A percentile compares a stretch with the other conserved stretches of the same genome.
Evolutionary conservation across 2,329 filamentous ascomycete species (phyloP).

Genomic region (Colletotrichum sp.): DNA sequence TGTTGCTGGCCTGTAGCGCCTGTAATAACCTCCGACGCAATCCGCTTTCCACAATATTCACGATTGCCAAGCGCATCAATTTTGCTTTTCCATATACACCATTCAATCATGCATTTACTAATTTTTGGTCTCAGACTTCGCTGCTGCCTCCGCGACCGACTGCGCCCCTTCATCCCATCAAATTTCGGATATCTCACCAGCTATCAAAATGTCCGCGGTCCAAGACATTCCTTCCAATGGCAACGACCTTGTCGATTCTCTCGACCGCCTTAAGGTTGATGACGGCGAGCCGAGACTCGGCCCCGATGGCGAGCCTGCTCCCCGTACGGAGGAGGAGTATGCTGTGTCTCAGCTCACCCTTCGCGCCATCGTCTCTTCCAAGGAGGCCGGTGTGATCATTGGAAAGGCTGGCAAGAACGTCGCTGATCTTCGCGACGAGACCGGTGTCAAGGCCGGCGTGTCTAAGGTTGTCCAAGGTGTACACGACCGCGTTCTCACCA

Average conservation of each 20-base stretch:
- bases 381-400: slow-evolving; percentile 98
- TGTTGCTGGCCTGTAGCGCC: neutral
- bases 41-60: neutral
- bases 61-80: neutral
- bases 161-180: neutral
- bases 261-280: slow-evolving; percentile 71
- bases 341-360: slow-evolving; percentile 90
- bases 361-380: slow-evolving; percentile 96
- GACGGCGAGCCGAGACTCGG: slow-evolving; percentile 66
- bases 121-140: neutral
- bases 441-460: slow-evolving; percentile 95
- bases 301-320: slow-evolving; percentile 77
- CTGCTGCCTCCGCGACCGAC: neutral
- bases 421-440: slow-evolving; percentile 94
- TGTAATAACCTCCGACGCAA: neutral
- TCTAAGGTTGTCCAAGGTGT: slow-evolving; percentile 99
- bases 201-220: slow-evolving; percentile 61
- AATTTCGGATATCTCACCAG: slow-evolving; percentile 12
- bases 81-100: neutral
- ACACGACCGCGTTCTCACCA: slow-evolving; percentile 94
- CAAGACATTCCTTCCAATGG: slow-evolving; percentile 67
- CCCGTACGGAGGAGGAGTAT: slow-evolving; percentile 97
- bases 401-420: slow-evolving; percentile 99
- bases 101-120: neutral
- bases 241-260: slow-evolving; percentile 62